Evolutionary conservation across 1,284 basidiomycete genomes (phyloP), one percentile per base, ranked within the genome.

Genomic region (Sanghuangporus baumii): DNA sequence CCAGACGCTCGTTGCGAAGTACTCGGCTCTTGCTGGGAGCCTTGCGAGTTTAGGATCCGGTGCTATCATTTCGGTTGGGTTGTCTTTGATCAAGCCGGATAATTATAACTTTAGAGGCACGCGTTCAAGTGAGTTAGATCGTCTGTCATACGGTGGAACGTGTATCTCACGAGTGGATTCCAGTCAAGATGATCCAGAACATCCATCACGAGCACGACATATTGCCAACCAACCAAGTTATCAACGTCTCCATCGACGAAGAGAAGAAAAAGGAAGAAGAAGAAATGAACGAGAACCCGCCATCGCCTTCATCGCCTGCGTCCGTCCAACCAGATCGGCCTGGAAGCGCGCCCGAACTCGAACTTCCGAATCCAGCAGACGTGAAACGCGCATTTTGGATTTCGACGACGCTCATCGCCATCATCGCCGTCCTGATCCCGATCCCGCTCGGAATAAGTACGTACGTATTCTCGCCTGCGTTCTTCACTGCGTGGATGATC

Each of bases 381-480:
- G 81, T 78, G 68, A 76, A 71, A 66, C 73, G 73, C 55, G 79
- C 80, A 5, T 69, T 75, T 9, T 71, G 74, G 69, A 78, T 76
- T 55, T 82, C 80, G 20, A 76, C 78, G 6, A 54, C 69, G 4
- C 74, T 76, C 46, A 76, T 81, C 7, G 70, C 77, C 8, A 70
- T 81, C 63, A 68, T 81, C 20, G 76, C 46, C 16, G 46, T 65
- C 18, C 55, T 66, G 56, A 55, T 43, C 0, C 81, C 82, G 0
- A 66, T 83, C 6, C 81, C 82, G 5, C 78, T 82, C 77, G 82
- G 81, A 69, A 81, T 81, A 70, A 77, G 77, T 37, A 75, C 77
- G 61, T 84, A 83, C 65, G 70, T 83, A 4, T 82, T 81, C 66
- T 80, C 77, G 63, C 71, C 73, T 57, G 67, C 67, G 18, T 84